Conservation (phyloP, 768 basidiomycete species). For the Paxillus involutus region DNA sequence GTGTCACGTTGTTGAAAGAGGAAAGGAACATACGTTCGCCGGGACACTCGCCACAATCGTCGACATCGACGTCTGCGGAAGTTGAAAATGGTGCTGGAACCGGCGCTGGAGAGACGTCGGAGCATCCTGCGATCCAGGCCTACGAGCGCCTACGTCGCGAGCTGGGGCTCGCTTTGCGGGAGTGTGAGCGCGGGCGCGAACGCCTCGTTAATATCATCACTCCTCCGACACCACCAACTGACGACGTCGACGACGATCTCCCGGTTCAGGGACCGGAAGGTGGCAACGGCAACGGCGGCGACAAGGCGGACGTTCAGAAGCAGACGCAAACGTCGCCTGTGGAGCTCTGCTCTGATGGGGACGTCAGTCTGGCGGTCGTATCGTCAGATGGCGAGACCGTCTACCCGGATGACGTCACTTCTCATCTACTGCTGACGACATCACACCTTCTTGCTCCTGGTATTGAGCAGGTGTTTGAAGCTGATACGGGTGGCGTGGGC, state of each 20-base stretch:
- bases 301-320: constrained; percentile 35
- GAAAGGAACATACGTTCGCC: constrained; percentile 20
- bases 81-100: not conserved
- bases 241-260: constrained; percentile 51
- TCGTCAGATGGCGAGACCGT: constrained; percentile 27
- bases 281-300: not conserved
- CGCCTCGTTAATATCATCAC: constrained; percentile 56
- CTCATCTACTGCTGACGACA: constrained; percentile 52
- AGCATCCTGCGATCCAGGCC: constrained; percentile 58
- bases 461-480: constrained; percentile 83
- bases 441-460: constrained; percentile 65
- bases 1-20: constrained; percentile 56
- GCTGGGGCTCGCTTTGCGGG: constrained; percentile 73
- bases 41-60: constrained; percentile 16
- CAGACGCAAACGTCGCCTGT: constrained; percentile 15
- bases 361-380: constrained; percentile 6
- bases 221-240: constrained; percentile 39
- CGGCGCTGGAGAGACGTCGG: constrained; percentile 19
- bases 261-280: not conserved
- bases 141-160: constrained; percentile 78
- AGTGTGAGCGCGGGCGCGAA: constrained; percentile 79
- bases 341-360: not conserved
- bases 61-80: constrained; percentile 10
- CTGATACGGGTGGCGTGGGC: constrained; percentile 41
- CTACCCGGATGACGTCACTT: constrained; percentile 51